phyloP scores from a whole-genome alignment of 768 basidiomycete genomes.

The Leccinum subgranulosum region DNA sequence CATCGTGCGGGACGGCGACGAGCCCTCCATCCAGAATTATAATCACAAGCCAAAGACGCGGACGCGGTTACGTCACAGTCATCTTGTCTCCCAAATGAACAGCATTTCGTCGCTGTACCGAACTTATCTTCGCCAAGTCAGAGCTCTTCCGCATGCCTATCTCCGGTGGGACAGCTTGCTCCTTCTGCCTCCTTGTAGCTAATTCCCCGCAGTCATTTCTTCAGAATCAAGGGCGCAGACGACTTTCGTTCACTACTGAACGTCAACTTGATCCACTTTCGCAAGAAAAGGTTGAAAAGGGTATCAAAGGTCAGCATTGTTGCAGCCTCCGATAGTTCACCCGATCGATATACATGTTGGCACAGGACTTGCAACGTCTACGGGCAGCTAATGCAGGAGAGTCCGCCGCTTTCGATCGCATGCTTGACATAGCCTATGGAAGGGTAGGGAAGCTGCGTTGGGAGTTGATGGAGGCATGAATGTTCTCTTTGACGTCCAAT shows the following conservation, averaged over 20 bases:
- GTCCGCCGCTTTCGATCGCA: slow-evolving; percentile 46
- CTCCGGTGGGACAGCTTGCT: slow-evolving; percentile 37
- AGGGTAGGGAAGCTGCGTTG: slow-evolving; percentile 67
- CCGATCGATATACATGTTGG: background rate
- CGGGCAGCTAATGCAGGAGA: slow-evolving; percentile 52
- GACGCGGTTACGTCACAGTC: slow-evolving; percentile 9
- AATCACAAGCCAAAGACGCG: slow-evolving; percentile 1
- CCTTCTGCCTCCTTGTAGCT: background rate
- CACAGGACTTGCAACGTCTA: slow-evolving; percentile 53
- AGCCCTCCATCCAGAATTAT: slow-evolving; percentile 9
- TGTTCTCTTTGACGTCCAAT: background rate
- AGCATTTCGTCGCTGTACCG: slow-evolving; percentile 35
- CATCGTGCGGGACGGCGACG: slow-evolving; percentile 12
- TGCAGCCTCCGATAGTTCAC: background rate
- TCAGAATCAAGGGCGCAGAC: slow-evolving; percentile 54
- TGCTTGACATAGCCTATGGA: slow-evolving; percentile 73
- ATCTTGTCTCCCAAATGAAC: background rate
- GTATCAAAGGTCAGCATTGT: slow-evolving; percentile 44
- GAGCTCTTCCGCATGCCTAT: slow-evolving; percentile 43
- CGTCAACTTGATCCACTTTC: slow-evolving; percentile 32
- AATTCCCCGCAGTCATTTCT: slow-evolving; percentile 51
- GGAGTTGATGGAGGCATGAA: slow-evolving; percentile 61
- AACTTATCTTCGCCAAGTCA: slow-evolving; percentile 39
- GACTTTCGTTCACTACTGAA: slow-evolving; percentile 50
- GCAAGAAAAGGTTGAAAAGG: slow-evolving; percentile 43